Percentiles rank a stretch among this genome's conserved stretches.
These are phyloP conservation scores for Colletotrichum lini DNA, from an alignment of 2,329 filamentous ascomycete genomes.

Conservation along the genomic window DNA sequence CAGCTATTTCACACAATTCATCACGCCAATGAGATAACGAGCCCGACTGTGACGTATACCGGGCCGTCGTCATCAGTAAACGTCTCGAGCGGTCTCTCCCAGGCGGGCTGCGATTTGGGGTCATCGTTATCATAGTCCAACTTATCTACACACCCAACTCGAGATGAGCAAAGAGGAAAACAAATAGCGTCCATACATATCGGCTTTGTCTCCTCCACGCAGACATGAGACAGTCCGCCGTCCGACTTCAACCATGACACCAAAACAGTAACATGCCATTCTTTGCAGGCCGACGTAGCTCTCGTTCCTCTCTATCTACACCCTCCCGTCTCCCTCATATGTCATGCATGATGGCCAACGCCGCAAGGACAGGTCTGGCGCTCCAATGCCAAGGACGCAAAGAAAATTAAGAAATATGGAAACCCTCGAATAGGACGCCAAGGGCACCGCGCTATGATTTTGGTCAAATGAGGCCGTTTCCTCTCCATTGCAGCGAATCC, in stretches of 20 bases:
- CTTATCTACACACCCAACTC: slow-evolving; percentile 25
- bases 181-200: slow-evolving; percentile 12
- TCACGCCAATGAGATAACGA: background rate
- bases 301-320: slow-evolving; percentile 6
- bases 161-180: background rate
- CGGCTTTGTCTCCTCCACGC: background rate
- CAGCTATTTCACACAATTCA: background rate
- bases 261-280: slow-evolving; percentile 10
- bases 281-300: background rate
- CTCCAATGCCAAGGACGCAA: background rate
- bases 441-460: slow-evolving; percentile 1
- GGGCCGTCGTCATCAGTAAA: background rate
- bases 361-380: slow-evolving; percentile 6
- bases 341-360: slow-evolving; percentile 27
- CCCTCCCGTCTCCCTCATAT: slow-evolving; percentile 1
- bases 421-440: background rate
- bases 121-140: background rate
- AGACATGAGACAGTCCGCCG: background rate
- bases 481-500: background rate
- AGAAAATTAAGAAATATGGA: background rate
- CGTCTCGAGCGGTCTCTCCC: background rate
- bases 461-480: background rate
- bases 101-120: slow-evolving; percentile 1
- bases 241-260: slow-evolving; percentile 1
- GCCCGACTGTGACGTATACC: background rate